These are phyloP conservation scores for Carpinus fangiana DNA, from an alignment of 306 rosid genomes.

Conservation along the genomic window DNA sequence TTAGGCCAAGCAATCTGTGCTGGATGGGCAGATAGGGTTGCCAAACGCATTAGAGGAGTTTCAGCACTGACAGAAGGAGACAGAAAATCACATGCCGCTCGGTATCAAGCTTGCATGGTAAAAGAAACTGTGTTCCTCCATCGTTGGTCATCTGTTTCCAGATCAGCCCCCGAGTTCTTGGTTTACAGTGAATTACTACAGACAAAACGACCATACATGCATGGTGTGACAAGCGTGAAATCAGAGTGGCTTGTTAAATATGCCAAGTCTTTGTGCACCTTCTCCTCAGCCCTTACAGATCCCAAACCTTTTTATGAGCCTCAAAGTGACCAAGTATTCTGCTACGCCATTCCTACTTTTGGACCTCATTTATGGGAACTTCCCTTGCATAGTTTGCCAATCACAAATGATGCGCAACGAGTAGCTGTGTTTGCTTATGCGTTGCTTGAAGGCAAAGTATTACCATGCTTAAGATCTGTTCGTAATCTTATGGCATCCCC, in stretches of 20 bases:
- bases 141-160: conserved; percentile 65
- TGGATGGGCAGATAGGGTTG: conserved; percentile 98
- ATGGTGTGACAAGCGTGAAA: conserved; percentile 73
- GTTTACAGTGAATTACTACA: conserved; percentile 83
- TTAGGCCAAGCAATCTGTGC: conserved; percentile 89
- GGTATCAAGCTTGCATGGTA: conserved; percentile 69
- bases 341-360: conserved; percentile 63
- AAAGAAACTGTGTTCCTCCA: conserved; percentile 75
- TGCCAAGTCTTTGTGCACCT: conserved; percentile 67
- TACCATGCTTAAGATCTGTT: conserved; percentile 64
- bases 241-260: conserved; percentile 84
- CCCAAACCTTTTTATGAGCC: conserved; percentile 72
- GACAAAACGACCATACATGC: conserved; percentile 84
- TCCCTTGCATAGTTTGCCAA: conserved; percentile 53
- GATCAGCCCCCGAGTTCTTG: conserved; percentile 72
- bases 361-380: conserved; percentile 87
- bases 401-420: conserved; percentile 38
- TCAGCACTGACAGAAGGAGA: conserved; percentile 46
- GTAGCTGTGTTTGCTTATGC: conserved; percentile 67
- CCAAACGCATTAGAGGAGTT: conserved; percentile 62
- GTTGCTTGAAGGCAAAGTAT: conserved; percentile 85
- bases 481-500: conserved; percentile 66
- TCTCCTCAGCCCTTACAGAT: conserved; percentile 59
- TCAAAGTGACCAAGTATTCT: conserved; percentile 55
- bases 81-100: conserved; percentile 39